These are phyloP conservation scores for Agastache rugosa DNA, from an alignment of 257 asterid species.

Conservation along the genomic window DNA sequence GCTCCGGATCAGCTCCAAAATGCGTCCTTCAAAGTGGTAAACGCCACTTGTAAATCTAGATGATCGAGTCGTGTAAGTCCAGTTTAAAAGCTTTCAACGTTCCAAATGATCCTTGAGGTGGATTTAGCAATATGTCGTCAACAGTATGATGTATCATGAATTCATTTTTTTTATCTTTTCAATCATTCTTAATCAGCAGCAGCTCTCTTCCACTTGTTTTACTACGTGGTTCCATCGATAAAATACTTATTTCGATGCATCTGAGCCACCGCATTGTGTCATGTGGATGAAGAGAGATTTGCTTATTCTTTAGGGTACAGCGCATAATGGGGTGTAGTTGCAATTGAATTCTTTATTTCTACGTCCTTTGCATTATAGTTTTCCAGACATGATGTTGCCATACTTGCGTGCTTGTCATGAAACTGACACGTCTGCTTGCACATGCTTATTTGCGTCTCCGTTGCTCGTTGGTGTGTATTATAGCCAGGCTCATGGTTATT, in stretches of 20 bases:
- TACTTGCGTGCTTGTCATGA: constrained; percentile 32
- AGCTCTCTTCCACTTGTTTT: background rate
- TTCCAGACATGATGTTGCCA: constrained; percentile 36
- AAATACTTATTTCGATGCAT: constrained; percentile 9
- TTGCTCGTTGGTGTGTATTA: too few relatives aligned
- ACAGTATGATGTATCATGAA: constrained; percentile 46
- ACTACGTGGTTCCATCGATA: background rate
- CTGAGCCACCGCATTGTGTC: background rate
- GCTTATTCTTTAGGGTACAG: constrained; percentile 21
- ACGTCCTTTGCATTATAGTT: background rate
- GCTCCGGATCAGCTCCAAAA: background rate
- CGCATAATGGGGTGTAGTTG: constrained; percentile 25
- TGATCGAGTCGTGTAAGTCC: constrained; percentile 26
- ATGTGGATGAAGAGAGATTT: constrained; percentile 1
- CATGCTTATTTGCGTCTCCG: constrained; percentile 11
- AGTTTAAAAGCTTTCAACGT: constrained; percentile 32
- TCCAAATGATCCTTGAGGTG: constrained; percentile 13
- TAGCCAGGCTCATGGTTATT: too few relatives aligned
- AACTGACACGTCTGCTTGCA: background rate
- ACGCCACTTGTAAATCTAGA: constrained; percentile 43
- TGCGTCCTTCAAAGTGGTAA: constrained; percentile 22
- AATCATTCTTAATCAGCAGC: constrained; percentile 27
- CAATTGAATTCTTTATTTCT: constrained; percentile 22
- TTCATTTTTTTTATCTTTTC: constrained; percentile 9
- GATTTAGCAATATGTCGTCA: constrained; percentile 32